Base-by-base conservation (phyloP, 352 stramenopile genomes). In the Globisporangium yorkense region DNA sequence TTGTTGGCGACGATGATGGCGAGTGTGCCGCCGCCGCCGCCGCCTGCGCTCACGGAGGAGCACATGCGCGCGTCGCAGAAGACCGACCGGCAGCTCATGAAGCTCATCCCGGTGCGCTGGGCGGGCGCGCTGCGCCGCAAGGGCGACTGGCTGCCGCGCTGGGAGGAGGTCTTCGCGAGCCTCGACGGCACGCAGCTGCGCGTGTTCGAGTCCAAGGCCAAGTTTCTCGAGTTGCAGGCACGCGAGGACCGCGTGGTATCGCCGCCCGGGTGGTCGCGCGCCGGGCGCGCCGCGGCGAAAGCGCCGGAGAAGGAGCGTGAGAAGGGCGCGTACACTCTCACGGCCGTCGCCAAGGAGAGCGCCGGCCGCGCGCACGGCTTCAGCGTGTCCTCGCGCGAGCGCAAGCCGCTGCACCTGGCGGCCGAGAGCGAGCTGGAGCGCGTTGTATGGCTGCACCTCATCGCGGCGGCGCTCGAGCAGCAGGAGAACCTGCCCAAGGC, bases 81-180 rank as follows among this genome's bases (percentile, higher is more conserved):
- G 1, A 41, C 15, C 20, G 72, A 80, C 61, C 56, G 61, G 27
- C 39, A 56, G 33, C 50, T 56, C 24, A 87, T 87, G 77, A 79
- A 87, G 57, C 61, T 89, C 37, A 81, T 88, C 44, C 81, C 81
- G 48, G 84, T 92, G 53, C 60, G 71, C 16, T 91, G 77, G 79
- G 72, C 88, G 48, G 80, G 83, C 37, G 68, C 63, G 39, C 69
- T 86, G 55, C 72, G 72, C 41, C 81, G 79, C 66, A 89, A 89
- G 54, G 74, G 80, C 55, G 83, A 93, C 51, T 93, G 83, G 83
- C 60, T 93, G 21, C 83, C 83, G 41, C 75, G 75, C 35, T 93
- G 83, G 83, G 83, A 93, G 50, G 75, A 89, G 56, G 52, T 80
- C 15, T 90, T 80, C 43, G 16, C 87, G 52, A 77, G 76, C 59